A percentile compares a stretch with the other conserved stretches of the same genome.
Evolutionary conservation across 2,329 filamentous ascomycete genomes (phyloP).

Genomic region (Berkeleyomyces rouxiae): DNA sequence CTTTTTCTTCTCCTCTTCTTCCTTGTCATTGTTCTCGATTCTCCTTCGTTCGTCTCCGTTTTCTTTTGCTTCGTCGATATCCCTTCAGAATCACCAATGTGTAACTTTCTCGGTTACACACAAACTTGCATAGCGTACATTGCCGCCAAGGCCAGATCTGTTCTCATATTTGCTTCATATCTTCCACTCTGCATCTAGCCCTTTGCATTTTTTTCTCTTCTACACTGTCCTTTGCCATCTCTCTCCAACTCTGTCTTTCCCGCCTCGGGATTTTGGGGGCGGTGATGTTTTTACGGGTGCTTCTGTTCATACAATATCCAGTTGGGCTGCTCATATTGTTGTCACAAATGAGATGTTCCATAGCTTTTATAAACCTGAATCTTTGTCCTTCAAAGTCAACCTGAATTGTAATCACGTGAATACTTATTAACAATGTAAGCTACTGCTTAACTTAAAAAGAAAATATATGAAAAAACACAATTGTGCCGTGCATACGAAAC

Average conservation of each 20-base stretch:
- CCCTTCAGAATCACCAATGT: slow-evolving; percentile 1
- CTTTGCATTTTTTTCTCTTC: background rate
- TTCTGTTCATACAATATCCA: slow-evolving; percentile 9
- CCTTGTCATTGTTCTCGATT: background rate
- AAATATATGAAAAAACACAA: background rate
- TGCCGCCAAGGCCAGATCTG: background rate
- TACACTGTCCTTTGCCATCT: background rate
- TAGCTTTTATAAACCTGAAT: slow-evolving; percentile 3
- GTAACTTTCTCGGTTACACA: background rate
- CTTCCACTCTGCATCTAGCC: background rate
- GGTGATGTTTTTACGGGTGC: background rate
- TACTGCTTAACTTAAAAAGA: background rate
- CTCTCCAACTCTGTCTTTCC: background rate
- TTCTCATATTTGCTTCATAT: background rate
- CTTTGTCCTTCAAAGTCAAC: background rate
- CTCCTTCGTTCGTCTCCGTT: background rate
- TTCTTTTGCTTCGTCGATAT: background rate
- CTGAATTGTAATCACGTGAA: background rate
- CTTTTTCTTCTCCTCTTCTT: slow-evolving; percentile 1
- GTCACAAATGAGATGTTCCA: slow-evolving; percentile 1
- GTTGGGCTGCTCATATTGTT: background rate
- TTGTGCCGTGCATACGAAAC: background rate
- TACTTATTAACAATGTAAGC: background rate
- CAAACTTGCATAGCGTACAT: background rate
- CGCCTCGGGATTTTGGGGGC: background rate